Conservation (phyloP, 2,329 filamentous ascomycete species). For the Pseudogymnoascus sp. region DNA sequence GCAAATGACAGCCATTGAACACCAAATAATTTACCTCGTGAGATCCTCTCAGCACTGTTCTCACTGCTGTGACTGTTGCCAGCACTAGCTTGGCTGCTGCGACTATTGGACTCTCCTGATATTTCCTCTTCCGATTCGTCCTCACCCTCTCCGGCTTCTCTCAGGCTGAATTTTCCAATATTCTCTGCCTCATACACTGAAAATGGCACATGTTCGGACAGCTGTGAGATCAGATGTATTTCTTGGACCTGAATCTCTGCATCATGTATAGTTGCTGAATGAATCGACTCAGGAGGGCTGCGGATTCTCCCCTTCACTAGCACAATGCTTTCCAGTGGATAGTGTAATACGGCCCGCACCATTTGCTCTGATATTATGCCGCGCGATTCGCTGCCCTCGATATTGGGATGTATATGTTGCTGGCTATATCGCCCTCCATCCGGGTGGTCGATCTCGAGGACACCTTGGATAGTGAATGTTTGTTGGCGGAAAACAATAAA, state of each 20-base stretch:
- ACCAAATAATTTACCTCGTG: not conserved
- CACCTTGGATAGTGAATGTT: conserved; percentile 74
- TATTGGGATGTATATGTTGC: conserved; percentile 22
- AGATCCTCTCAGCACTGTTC: not conserved
- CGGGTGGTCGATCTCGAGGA: conserved; percentile 41
- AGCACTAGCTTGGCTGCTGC: not conserved
- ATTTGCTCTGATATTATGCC: conserved; percentile 63
- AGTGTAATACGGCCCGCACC: conserved; percentile 79
- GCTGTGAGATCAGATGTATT: conserved; percentile 53
- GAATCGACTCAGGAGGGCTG: conserved; percentile 64
- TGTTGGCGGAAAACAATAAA: conserved; percentile 84
- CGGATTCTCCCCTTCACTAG: conserved; percentile 68
- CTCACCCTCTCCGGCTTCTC: conserved; percentile 44
- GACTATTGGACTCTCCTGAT: not conserved
- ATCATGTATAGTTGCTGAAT: conserved; percentile 66
- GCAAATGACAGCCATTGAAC: not conserved
- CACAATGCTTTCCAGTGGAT: conserved; percentile 71
- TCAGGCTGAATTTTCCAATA: conserved; percentile 45
- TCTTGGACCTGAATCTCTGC: conserved; percentile 67
- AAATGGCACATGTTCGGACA: conserved; percentile 58
- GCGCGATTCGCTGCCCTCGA: not conserved
- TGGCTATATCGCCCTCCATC: conserved; percentile 18
- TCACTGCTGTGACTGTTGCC: conserved; percentile 1
- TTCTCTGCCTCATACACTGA: conserved; percentile 65
- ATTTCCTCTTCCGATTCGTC: conserved; percentile 9